Percentiles rank a stretch among this genome's conserved stretches.
These are phyloP conservation scores for Pestalotiopsis sp. DNA, from an alignment of 2,329 filamentous ascomycete genomes.

Conservation along the genomic window DNA sequence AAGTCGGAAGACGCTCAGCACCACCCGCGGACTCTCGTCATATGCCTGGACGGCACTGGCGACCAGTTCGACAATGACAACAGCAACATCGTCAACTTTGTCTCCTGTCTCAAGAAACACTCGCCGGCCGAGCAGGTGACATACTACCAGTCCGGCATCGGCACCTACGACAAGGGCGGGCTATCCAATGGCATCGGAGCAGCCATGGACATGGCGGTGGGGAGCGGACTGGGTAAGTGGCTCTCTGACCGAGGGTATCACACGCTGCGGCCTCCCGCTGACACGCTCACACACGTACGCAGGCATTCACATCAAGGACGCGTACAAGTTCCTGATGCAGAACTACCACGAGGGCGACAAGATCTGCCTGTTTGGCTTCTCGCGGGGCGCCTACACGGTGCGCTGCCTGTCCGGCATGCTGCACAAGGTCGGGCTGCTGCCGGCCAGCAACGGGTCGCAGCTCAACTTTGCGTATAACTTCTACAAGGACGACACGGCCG, in stretches of 20 bases:
- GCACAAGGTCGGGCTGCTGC: conserved; percentile 41
- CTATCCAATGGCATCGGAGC: conserved; percentile 38
- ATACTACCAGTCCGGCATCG: conserved; percentile 47
- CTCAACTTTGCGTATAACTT: conserved; percentile 44
- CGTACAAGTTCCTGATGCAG: conserved; percentile 48
- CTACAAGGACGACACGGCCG: conserved; percentile 40
- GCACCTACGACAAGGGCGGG: conserved; percentile 42
- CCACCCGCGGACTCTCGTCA: conserved; percentile 29
- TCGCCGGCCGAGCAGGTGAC: conserved; percentile 35
- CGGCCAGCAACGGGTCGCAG: conserved; percentile 27
- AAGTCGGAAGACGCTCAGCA: background rate
- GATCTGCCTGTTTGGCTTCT: conserved; percentile 51
- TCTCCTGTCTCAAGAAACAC: conserved; percentile 44
- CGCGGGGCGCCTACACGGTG: conserved; percentile 50
- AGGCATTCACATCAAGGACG: conserved; percentile 41
- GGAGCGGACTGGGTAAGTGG: conserved; percentile 33
- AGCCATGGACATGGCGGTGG: conserved; percentile 43
- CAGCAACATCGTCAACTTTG: conserved; percentile 45
- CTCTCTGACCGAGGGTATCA: background rate
- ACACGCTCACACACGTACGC: conserved; percentile 8
- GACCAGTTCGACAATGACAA: conserved; percentile 45
- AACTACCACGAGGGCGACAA: conserved; percentile 48
- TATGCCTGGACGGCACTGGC: conserved; percentile 46
- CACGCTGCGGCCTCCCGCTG: background rate
- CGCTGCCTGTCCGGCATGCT: conserved; percentile 47